phyloP scores from a whole-genome alignment of 331 rosid genomes.

The Cydonia oblonga region DNA sequence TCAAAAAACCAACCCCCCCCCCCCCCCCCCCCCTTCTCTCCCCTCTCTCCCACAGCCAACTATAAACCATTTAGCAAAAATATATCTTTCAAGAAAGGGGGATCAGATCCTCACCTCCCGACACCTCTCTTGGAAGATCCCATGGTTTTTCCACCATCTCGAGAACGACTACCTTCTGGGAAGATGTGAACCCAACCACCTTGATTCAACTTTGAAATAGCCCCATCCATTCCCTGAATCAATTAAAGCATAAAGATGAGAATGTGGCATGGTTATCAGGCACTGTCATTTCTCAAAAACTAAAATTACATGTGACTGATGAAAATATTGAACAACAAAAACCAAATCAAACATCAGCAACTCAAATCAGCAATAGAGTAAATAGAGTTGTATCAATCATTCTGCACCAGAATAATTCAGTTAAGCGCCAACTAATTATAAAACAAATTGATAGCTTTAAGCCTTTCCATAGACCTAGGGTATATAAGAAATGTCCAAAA shows the following conservation, averaged over 20 bases:
- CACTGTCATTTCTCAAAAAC: neutral
- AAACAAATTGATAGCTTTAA: neutral
- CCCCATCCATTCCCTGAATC: slow-evolving; percentile 86
- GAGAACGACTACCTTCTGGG: slow-evolving; percentile 96
- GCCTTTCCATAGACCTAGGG: neutral
- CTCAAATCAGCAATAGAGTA: too few relatives aligned
- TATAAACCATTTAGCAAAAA: too few relatives aligned
- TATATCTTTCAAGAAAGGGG: neutral
- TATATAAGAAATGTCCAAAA: neutral
- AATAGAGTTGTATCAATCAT: too few relatives aligned
- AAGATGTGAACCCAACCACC: slow-evolving; percentile 97
- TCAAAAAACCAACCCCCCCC: too few relatives aligned
- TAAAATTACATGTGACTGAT: too few relatives aligned
- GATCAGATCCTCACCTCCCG: slow-evolving; percentile 51
- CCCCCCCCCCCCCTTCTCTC: too few relatives aligned
- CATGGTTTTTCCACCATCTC: slow-evolving; percentile 92
- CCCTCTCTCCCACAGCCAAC: too few relatives aligned
- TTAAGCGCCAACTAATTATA: too few relatives aligned
- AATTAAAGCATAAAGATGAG: slow-evolving; percentile 1
- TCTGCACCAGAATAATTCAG: too few relatives aligned
- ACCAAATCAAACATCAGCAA: too few relatives aligned
- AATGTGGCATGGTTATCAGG: neutral
- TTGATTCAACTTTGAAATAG: slow-evolving; percentile 67
- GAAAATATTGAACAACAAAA: too few relatives aligned
- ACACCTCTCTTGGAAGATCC: slow-evolving; percentile 88